Evolutionary conservation across 2,329 filamentous ascomycete species (phyloP).

Genomic region (Fusarium sp.): DNA sequence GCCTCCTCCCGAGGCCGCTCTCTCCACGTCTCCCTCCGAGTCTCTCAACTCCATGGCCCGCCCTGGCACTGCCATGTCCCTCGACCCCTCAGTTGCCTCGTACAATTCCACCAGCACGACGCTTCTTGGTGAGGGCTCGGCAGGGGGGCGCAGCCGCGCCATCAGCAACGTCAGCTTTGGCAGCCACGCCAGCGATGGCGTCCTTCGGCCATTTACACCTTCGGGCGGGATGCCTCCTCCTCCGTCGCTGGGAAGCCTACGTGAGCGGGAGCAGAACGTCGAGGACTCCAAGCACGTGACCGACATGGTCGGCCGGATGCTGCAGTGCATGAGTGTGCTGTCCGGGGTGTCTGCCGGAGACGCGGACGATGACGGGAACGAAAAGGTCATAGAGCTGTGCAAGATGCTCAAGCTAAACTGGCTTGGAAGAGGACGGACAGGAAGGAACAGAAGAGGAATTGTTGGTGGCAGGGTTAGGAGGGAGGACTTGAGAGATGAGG

Average conservation of each 20-base stretch:
- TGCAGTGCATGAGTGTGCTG: constrained; percentile 95
- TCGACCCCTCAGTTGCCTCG: constrained; percentile 80
- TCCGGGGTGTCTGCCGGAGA: constrained; percentile 66
- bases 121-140: constrained; percentile 74
- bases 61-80: constrained; percentile 79
- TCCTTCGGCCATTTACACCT: constrained; percentile 64
- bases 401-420: constrained; percentile 96
- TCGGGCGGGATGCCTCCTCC: constrained; percentile 46
- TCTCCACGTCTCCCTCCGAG: constrained; percentile 65
- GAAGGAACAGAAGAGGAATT: constrained; percentile 88
- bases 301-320: constrained; percentile 93
- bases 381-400: constrained; percentile 84
- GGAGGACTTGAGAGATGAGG: constrained; percentile 56
- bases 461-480: constrained; percentile 75
- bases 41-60: constrained; percentile 62
- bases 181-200: constrained; percentile 62
- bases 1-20: constrained; percentile 62
- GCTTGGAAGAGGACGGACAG: constrained; percentile 90
- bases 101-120: constrained; percentile 85
- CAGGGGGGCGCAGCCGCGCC: constrained; percentile 77
- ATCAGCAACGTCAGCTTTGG: constrained; percentile 85
- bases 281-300: constrained; percentile 84
- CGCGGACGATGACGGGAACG: constrained; percentile 77
- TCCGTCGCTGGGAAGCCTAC: constrained; percentile 55
- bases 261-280: constrained; percentile 71